These are phyloP conservation scores for Blepharisma stoltei DNA, from an alignment of 73 alveolate species.

Conservation along the genomic window DNA sequence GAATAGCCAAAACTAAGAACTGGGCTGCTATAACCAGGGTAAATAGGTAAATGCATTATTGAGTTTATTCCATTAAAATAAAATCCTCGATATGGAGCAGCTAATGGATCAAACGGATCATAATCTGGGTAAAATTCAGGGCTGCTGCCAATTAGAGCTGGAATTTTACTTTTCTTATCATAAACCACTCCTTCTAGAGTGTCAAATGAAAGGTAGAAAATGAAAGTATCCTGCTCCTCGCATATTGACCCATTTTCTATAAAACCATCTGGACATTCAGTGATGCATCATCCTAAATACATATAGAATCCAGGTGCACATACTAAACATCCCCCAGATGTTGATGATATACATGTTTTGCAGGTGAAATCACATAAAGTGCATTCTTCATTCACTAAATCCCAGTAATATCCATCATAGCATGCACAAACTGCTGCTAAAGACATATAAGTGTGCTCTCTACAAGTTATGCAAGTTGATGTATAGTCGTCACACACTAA, in stretches of 20 bases:
- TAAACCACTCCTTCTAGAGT: neutral
- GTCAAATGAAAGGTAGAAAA: neutral
- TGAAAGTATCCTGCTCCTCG: neutral
- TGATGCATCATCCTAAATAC: too few relatives aligned
- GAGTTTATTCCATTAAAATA: too few relatives aligned
- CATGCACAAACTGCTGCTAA: neutral
- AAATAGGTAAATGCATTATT: too few relatives aligned
- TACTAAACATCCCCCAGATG: slow-evolving; percentile 6
- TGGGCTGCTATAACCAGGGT: too few relatives aligned
- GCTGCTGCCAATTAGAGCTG: too few relatives aligned
- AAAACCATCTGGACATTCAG: slow-evolving; percentile 5
- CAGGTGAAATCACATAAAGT: neutral
- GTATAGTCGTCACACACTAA: too few relatives aligned
- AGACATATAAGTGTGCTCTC: neutral
- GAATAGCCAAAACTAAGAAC: too few relatives aligned
- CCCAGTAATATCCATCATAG: too few relatives aligned
- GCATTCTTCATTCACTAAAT: slow-evolving; percentile 4
- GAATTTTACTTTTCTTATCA: neutral
- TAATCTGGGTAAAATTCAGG: too few relatives aligned
- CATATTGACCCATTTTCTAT: neutral
- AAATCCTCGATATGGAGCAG: too few relatives aligned
- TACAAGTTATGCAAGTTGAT: slow-evolving; percentile 3
- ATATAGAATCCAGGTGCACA: slow-evolving; percentile 4
- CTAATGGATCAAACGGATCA: too few relatives aligned
- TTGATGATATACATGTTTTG: slow-evolving; percentile 1